Percentiles rank a stretch among this genome's conserved stretches.
These are phyloP conservation scores for Chaetomiaceae sp. DNA, from an alignment of 2,329 filamentous ascomycete species.

Conservation along the genomic window DNA sequence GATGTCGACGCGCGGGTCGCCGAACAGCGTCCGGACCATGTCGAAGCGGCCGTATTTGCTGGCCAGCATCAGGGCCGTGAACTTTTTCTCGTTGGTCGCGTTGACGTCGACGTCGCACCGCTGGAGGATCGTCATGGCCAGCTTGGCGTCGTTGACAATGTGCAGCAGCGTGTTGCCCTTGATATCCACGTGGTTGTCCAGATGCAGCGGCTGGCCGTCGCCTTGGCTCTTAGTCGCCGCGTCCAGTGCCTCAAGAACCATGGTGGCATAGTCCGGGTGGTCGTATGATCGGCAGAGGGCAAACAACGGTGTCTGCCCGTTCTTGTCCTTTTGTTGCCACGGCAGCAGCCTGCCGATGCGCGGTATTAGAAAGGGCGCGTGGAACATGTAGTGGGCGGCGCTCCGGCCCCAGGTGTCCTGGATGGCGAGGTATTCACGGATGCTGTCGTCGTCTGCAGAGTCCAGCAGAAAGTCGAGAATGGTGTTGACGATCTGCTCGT, in stretches of 20 bases:
- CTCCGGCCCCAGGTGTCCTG: slow-evolving; percentile 85
- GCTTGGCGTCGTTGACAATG: slow-evolving; percentile 79
- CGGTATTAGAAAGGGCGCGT: slow-evolving; percentile 75
- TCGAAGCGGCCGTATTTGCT: slow-evolving; percentile 97
- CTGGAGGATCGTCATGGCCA: slow-evolving; percentile 71
- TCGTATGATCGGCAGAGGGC: slow-evolving; percentile 94
- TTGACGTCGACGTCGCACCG: slow-evolving; percentile 94
- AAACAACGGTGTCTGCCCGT: slow-evolving; percentile 96
- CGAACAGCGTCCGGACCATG: slow-evolving; percentile 82
- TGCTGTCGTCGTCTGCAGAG: slow-evolving; percentile 45
- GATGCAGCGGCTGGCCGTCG: slow-evolving; percentile 74
- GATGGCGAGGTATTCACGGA: slow-evolving; percentile 65
- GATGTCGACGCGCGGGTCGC: slow-evolving; percentile 81
- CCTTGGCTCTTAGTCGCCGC: slow-evolving; percentile 70
- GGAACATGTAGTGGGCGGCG: slow-evolving; percentile 93
- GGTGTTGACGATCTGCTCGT: slow-evolving; percentile 68
- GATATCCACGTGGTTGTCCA: slow-evolving; percentile 87
- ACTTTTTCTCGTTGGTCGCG: slow-evolving; percentile 88
- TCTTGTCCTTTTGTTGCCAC: slow-evolving; percentile 89
- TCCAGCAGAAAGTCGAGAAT: slow-evolving; percentile 67
- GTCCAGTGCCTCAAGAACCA: slow-evolving; percentile 79
- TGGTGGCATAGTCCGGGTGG: slow-evolving; percentile 76
- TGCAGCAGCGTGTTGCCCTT: slow-evolving; percentile 97
- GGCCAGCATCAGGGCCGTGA: slow-evolving; percentile 94
- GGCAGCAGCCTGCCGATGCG: slow-evolving; percentile 73